phyloP scores from a whole-genome alignment of 345 rosid genomes.

The Jatropha curcas region DNA sequence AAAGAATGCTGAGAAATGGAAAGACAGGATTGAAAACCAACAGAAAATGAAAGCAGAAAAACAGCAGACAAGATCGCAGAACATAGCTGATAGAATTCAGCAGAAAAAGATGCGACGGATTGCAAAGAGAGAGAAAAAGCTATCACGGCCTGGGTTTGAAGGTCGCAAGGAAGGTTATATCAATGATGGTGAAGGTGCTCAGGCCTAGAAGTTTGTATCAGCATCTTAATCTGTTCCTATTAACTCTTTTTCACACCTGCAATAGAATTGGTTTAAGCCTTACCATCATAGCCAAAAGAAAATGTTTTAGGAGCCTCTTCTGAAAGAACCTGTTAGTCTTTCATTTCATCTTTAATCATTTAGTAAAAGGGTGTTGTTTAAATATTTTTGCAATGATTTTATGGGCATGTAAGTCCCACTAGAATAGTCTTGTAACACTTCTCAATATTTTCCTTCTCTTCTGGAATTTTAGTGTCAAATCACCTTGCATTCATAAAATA shows the following conservation, averaged over 20 bases:
- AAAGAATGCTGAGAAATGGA: slow-evolving; percentile 88
- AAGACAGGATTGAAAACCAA: slow-evolving; percentile 62
- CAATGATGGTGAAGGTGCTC: slow-evolving; percentile 16
- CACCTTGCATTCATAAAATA: too few relatives aligned
- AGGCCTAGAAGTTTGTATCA: background rate
- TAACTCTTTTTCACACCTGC: background rate
- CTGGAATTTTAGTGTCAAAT: too few relatives aligned
- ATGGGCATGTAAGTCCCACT: too few relatives aligned
- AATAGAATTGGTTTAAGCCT: background rate
- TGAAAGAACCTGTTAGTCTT: background rate
- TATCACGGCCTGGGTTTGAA: slow-evolving; percentile 87
- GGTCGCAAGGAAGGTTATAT: slow-evolving; percentile 55
- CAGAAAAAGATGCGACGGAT: slow-evolving; percentile 72
- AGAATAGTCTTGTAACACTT: too few relatives aligned
- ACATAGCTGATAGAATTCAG: slow-evolving; percentile 63
- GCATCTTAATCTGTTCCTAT: background rate
- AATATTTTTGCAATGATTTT: too few relatives aligned
- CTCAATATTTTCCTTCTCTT: too few relatives aligned
- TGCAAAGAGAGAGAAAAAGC: slow-evolving; percentile 89
- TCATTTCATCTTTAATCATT: too few relatives aligned
- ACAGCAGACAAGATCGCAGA: slow-evolving; percentile 72
- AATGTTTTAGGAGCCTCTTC: background rate
- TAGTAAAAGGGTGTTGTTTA: too few relatives aligned
- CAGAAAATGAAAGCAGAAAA: slow-evolving; percentile 64
- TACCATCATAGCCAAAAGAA: background rate